A percentile compares a stretch with the other conserved stretches of the same genome.
Conservation (phyloP, 2,329 filamentous ascomycete species). For the Fonsecaea nubica region DNA sequence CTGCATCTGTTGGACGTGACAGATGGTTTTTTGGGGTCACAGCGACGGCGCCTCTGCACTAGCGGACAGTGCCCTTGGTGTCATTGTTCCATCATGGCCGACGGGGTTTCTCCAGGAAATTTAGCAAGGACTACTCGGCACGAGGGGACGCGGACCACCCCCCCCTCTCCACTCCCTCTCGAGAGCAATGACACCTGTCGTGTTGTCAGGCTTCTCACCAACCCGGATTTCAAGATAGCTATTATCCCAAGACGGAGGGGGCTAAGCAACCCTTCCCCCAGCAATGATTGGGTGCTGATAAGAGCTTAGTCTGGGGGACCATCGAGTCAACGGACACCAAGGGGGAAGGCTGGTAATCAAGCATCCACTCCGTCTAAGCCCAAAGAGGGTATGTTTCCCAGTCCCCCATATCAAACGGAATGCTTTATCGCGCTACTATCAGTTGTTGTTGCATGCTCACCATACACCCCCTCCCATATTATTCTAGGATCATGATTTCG, state of each 20-base stretch:
- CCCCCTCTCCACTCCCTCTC: too few species aligned
- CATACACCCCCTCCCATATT: conserved; percentile 1
- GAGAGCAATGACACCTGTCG: conserved; percentile 4
- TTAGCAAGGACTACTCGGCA: too few species aligned
- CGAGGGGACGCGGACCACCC: too few species aligned
- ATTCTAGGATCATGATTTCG: conserved; percentile 10
- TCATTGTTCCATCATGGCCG: background rate
- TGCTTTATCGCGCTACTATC: conserved; percentile 13
- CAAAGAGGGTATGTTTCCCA: conserved; percentile 11
- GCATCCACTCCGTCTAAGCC: conserved; percentile 9
- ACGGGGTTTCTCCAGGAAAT: background rate
- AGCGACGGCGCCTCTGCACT: background rate
- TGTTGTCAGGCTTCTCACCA: conserved; percentile 6
- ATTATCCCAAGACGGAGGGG: too few species aligned
- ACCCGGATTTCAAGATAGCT: background rate
- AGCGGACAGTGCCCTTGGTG: background rate
- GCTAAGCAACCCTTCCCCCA: background rate
- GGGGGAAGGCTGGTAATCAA: conserved; percentile 7
- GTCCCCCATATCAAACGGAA: conserved; percentile 10
- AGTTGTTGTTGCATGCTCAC: conserved; percentile 5
- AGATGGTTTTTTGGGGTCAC: conserved; percentile 23
- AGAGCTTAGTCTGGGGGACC: background rate
- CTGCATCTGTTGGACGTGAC: conserved; percentile 25
- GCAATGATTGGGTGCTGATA: conserved; percentile 20
- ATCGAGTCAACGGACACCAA: background rate